These are phyloP conservation scores for Xylaria sp. DNA, from an alignment of 2,329 filamentous ascomycete species.

Conservation along the genomic window DNA sequence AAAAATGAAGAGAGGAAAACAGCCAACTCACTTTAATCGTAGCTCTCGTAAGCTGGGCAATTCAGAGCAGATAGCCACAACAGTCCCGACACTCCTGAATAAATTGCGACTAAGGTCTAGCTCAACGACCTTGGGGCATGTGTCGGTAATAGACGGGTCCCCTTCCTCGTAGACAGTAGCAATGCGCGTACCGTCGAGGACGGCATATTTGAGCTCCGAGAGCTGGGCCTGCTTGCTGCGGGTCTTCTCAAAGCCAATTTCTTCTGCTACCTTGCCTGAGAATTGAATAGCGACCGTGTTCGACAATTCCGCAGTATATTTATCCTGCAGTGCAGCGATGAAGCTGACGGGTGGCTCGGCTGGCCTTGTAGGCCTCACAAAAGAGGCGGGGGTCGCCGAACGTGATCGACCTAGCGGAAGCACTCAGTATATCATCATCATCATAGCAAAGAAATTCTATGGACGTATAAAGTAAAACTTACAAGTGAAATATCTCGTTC, in stretches of 20 bases:
- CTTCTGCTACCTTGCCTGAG: constrained; percentile 87
- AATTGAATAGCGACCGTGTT: constrained; percentile 66
- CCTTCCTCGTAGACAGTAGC: constrained; percentile 50
- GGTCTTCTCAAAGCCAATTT: constrained; percentile 96
- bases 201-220: constrained; percentile 79
- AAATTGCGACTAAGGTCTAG: constrained; percentile 88
- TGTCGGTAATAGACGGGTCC: constrained; percentile 57
- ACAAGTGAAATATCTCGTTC: constrained; percentile 85
- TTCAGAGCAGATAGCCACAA: constrained; percentile 76
- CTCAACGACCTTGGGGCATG: constrained; percentile 76
- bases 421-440: constrained; percentile 1
- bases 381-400: constrained; percentile 80
- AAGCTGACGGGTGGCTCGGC: constrained; percentile 77
- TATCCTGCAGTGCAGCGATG: constrained; percentile 80
- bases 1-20: not conserved
- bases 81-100: constrained; percentile 72
- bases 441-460: not conserved
- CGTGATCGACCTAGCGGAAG: constrained; percentile 63
- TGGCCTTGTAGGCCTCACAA: constrained; percentile 80
- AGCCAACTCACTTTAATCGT: constrained; percentile 72
- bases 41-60: constrained; percentile 73
- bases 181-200: constrained; percentile 82
- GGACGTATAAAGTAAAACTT: constrained; percentile 45
- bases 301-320: constrained; percentile 76
- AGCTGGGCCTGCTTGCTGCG: constrained; percentile 80